Evolutionary conservation across 768 basidiomycete genomes (phyloP).

Genomic region (Psilocybe subaeruginosa): DNA sequence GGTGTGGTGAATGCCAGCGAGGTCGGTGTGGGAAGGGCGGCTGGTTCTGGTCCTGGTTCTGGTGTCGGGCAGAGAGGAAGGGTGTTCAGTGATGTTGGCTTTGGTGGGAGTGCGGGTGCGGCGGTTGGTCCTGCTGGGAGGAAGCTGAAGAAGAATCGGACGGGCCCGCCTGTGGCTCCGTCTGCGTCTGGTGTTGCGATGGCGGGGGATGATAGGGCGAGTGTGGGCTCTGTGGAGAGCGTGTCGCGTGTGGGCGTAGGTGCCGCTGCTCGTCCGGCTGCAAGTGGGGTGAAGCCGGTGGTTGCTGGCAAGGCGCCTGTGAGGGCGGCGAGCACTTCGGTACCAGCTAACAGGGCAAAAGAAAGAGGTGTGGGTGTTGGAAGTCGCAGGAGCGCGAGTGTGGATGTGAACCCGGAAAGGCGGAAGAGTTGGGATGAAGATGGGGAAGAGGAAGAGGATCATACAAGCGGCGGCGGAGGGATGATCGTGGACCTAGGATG

Average conservation of each 20-base stretch:
- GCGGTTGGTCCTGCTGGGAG: conserved; percentile 4
- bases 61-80: conserved; percentile 6
- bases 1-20: conserved; percentile 13
- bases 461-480: conserved; percentile 3
- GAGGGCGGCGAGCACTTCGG: background rate
- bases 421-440: conserved; percentile 10
- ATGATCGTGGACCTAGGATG: conserved; percentile 26
- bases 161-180: conserved; percentile 6
- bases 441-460: background rate
- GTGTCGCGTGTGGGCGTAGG: background rate
- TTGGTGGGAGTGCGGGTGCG: background rate
- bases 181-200: background rate
- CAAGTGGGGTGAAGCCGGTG: background rate
- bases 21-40: background rate
- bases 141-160: conserved; percentile 21
- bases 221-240: background rate
- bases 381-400: conserved; percentile 18
- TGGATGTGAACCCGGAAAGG: conserved; percentile 11
- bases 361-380: background rate
- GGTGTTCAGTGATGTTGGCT: conserved; percentile 20
- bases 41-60: background rate
- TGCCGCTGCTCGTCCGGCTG: background rate
- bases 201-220: background rate
- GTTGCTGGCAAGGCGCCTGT: background rate
- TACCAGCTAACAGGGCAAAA: background rate